phyloP scores from a whole-genome alignment of 768 basidiomycete species.

The Podaxis sp. region DNA sequence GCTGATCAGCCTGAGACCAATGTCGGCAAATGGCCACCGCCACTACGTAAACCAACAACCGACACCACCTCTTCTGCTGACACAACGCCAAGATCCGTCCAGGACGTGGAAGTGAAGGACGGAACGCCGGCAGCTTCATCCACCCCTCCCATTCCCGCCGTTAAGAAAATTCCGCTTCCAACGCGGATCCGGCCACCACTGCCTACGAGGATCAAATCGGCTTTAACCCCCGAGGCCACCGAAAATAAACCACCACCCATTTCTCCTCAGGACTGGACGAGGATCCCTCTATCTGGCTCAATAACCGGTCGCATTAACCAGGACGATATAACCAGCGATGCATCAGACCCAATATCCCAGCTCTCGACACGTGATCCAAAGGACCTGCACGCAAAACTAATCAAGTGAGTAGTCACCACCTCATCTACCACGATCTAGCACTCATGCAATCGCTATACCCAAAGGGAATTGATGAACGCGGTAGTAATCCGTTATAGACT shows the following conservation, averaged over 20 bases:
- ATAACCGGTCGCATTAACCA: neutral
- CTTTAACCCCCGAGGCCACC: neutral
- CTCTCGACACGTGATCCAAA: neutral
- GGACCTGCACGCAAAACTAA: constrained; percentile 2
- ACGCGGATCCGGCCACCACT: neutral
- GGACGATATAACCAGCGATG: constrained; percentile 1
- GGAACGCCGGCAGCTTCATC: neutral
- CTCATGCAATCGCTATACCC: neutral
- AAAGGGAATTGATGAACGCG: neutral
- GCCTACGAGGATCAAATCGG: neutral
- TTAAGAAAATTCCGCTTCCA: neutral
- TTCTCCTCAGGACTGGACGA: neutral
- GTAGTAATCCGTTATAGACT: constrained; percentile 1
- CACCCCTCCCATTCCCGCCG: neutral
- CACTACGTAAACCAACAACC: neutral
- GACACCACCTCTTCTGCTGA: neutral
- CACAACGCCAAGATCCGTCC: neutral
- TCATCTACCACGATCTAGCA: neutral
- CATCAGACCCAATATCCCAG: neutral
- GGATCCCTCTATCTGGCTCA: neutral
- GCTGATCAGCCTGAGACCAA: neutral
- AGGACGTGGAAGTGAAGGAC: neutral
- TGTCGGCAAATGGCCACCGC: neutral
- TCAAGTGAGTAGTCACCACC: neutral
- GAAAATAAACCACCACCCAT: neutral